Conservation (phyloP, 306 rosid genomes). For the Biancaea sappan region DNA sequence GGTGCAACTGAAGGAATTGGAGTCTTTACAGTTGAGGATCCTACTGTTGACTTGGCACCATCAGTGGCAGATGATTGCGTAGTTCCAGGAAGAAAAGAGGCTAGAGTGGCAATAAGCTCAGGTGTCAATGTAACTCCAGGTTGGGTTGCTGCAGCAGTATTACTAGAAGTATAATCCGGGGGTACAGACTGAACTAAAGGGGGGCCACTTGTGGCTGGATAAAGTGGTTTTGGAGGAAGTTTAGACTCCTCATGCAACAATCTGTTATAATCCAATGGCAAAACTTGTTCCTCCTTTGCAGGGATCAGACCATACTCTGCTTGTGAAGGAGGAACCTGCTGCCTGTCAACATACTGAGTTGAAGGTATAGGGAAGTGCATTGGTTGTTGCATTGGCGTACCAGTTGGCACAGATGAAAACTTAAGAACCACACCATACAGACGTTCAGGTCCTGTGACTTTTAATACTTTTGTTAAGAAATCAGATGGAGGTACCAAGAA, state of each 20-base stretch:
- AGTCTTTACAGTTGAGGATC: constrained; percentile 56
- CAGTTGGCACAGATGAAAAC: constrained; percentile 68
- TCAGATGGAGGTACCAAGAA: constrained; percentile 99
- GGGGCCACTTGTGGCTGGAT: constrained; percentile 55
- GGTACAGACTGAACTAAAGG: constrained; percentile 59
- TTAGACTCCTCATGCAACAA: constrained; percentile 64
- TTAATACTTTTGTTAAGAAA: constrained; percentile 80
- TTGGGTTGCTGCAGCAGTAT: constrained; percentile 59
- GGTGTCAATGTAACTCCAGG: constrained; percentile 86
- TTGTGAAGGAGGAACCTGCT: constrained; percentile 60
- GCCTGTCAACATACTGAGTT: constrained; percentile 66
- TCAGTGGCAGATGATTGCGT: constrained; percentile 62
- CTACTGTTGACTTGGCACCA: constrained; percentile 53
- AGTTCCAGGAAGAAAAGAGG: constrained; percentile 74
- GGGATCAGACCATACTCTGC: constrained; percentile 59
- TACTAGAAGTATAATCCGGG: constrained; percentile 55
- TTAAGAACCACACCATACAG: constrained; percentile 95
- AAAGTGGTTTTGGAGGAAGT: constrained; percentile 55
- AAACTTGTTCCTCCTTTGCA: constrained; percentile 62
- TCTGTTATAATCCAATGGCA: constrained; percentile 65
- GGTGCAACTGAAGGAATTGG: constrained; percentile 51
- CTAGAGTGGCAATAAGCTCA: constrained; percentile 90
- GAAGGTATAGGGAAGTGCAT: constrained; percentile 56
- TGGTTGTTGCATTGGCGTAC: constrained; percentile 57
- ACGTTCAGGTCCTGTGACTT: constrained; percentile 93